Evolutionary conservation across 2,329 filamentous ascomycete species (phyloP), one percentile per base, ranked within the genome.

Genomic region (Trichoderma pleuroti): DNA sequence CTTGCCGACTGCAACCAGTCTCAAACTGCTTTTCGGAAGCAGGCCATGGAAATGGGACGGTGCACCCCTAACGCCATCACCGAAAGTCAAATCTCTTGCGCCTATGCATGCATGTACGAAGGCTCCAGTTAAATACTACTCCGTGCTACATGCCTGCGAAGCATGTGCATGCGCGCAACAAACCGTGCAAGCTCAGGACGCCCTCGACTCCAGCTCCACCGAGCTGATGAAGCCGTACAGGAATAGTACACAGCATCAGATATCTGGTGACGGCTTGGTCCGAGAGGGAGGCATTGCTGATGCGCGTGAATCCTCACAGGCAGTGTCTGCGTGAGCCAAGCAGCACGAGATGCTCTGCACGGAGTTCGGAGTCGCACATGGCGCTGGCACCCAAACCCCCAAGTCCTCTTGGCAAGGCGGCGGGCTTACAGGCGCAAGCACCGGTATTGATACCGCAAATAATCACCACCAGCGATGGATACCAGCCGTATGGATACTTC

Each of bases 31-130:
- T 34, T 52, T 61, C 66, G 30, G 56, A 21, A 68, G 54, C 65
- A 39, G 56, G 65, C 36, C 65, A 67, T 42, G 65, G 39, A 68
- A 36, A 60, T 49, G 56, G 65, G 65, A 68, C 56, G 36, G 61
- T 49, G 60, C 54, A 57, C 68, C 60, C 67, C 68, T 66, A 64
- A 66, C 62, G 68, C 68, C 62, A 70, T 66, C 62, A 66, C 68
- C 62, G 54, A 70, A 64, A 65, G 68, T 65, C 68, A 70, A 65
- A 70, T 61, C 54, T 70, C 68, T 59, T 24, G 68, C 62, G 68
- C 62, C 62, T 70, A 66, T 64, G 64, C 49, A 70, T 52, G 61
- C 39, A 70, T 60, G 68, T 66, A 70, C 68, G 68, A 59, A 61
- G 68, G 54, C 61, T 70, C 68, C 68, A 66, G 36, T 68, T 60